phyloP scores from a whole-genome alignment of 208 protist genomes.

The Trypanosoma avium region DNA sequence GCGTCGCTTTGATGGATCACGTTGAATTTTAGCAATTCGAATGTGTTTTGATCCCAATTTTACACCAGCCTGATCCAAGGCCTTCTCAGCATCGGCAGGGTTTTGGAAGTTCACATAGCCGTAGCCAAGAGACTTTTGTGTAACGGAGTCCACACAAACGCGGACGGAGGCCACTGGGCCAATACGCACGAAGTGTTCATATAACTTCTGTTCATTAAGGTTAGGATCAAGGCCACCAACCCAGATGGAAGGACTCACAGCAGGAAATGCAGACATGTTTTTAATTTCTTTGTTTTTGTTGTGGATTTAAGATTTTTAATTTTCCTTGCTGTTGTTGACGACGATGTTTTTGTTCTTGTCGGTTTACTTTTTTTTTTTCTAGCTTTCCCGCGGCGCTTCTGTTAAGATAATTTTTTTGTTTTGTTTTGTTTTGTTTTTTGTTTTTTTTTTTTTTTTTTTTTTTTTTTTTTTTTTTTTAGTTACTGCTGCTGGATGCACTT shows the following conservation, averaged over 20 bases:
- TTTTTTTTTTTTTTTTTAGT: constrained; percentile 19
- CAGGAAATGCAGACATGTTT: constrained; percentile 36
- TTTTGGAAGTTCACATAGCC: constrained; percentile 99
- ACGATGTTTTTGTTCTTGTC: constrained; percentile 23
- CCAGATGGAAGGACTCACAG: constrained; percentile 95
- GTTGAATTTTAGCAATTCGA: constrained; percentile 98
- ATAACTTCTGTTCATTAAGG: constrained; percentile 95
- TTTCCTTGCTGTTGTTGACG: constrained; percentile 1
- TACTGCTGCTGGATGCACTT: neutral
- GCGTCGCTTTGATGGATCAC: constrained; percentile 97
- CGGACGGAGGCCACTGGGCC: constrained; percentile 97
- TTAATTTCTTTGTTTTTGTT: constrained; percentile 5
- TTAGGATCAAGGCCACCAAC: constrained; percentile 96
- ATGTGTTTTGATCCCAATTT: constrained; percentile 92
- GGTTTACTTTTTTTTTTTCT: constrained; percentile 27
- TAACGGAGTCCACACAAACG: constrained; percentile 97
- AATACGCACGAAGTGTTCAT: constrained; percentile 97
- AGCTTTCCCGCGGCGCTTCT: neutral
- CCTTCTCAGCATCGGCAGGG: constrained; percentile 97
- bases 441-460: constrained; percentile 39
- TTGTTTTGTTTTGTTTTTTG: constrained; percentile 27
- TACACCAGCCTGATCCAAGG: constrained; percentile 97
- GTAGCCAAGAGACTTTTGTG: constrained; percentile 98
- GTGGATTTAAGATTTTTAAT: constrained; percentile 7
- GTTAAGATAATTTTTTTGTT: constrained; percentile 21